Conservation (phyloP, 257 asterid species). For the Thymus mandschuricus region DNA sequence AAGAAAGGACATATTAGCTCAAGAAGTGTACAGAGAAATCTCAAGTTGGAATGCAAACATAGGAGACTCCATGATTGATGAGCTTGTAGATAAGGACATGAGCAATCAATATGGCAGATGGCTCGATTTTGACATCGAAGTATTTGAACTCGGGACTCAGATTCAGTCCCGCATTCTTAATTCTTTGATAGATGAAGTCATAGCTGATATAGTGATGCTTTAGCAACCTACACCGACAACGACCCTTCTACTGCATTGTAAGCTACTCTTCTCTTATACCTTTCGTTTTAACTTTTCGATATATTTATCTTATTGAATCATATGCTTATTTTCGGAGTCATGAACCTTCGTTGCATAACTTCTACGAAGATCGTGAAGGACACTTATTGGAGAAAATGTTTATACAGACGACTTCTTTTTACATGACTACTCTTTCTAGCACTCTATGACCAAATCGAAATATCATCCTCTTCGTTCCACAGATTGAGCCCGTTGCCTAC, state of each 20-base stretch:
- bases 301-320: neutral
- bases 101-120: constrained; percentile 76
- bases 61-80: constrained; percentile 81
- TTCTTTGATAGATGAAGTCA: constrained; percentile 77
- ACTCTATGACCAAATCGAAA: constrained; percentile 36
- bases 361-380: neutral
- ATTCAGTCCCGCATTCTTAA: constrained; percentile 67
- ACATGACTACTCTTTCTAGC: neutral
- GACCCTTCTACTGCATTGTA: constrained; percentile 27
- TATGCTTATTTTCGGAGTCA: too few relatives aligned
- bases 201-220: constrained; percentile 60
- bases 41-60: constrained; percentile 50
- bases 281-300: neutral
- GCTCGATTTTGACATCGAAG: constrained; percentile 79
- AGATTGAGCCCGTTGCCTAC: constrained; percentile 26
- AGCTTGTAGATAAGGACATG: constrained; percentile 91
- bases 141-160: constrained; percentile 75
- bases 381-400: neutral
- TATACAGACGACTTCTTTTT: too few relatives aligned
- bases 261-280: constrained; percentile 12
- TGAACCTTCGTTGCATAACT: neutral
- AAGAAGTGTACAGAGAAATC: constrained; percentile 68
- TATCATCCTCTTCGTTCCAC: constrained; percentile 42
- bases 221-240: constrained; percentile 23
- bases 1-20: constrained; percentile 62